A percentile compares a stretch with the other conserved stretches of the same genome.
phyloP scores from a whole-genome alignment of 2,329 filamentous ascomycete species.

The Periconia sp. region DNA sequence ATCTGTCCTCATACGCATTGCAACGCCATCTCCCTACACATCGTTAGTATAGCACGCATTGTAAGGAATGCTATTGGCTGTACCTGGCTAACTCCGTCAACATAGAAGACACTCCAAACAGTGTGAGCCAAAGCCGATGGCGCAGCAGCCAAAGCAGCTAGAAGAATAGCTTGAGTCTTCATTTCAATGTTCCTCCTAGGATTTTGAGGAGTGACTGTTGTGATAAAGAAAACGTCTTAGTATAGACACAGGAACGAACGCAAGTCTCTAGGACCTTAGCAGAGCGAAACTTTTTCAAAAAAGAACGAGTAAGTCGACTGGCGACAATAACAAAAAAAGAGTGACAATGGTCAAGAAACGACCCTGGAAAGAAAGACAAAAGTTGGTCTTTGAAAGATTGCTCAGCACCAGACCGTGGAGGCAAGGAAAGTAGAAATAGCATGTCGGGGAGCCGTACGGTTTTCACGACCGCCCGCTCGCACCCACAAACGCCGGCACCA shows the following conservation, averaged over 20 bases:
- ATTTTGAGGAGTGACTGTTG: slow-evolving; percentile 10
- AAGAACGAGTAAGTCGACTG: slow-evolving; percentile 45
- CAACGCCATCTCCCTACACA: slow-evolving; percentile 71
- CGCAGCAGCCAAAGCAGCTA: slow-evolving; percentile 39
- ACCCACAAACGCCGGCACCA: slow-evolving; percentile 3
- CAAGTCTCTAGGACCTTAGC: slow-evolving; percentile 41
- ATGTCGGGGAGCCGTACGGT: slow-evolving; percentile 20
- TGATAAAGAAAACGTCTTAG: slow-evolving; percentile 11
- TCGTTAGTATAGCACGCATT: slow-evolving; percentile 22
- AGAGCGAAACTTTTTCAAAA: slow-evolving; percentile 20
- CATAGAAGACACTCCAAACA: slow-evolving; percentile 42
- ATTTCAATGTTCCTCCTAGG: too few relatives aligned
- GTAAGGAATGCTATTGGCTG: slow-evolving; percentile 4
- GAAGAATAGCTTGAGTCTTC: slow-evolving; percentile 42
- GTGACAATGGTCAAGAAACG: slow-evolving; percentile 33
- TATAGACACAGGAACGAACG: slow-evolving; percentile 32
- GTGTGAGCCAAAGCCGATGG: slow-evolving; percentile 44
- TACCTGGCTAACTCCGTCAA: slow-evolving; percentile 40
- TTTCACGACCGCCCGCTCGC: slow-evolving; percentile 27
- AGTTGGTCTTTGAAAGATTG: slow-evolving; percentile 31
- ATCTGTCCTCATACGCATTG: slow-evolving; percentile 69
- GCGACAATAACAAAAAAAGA: slow-evolving; percentile 43
- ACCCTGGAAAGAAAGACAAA: slow-evolving; percentile 39
- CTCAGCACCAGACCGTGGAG: too few relatives aligned
- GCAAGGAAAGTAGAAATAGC: slow-evolving; percentile 25